A percentile compares a stretch with the other conserved stretches of the same genome.
These are phyloP conservation scores for Termitomyces sp. DNA, from an alignment of 768 basidiomycete genomes.

Conservation along the genomic window DNA sequence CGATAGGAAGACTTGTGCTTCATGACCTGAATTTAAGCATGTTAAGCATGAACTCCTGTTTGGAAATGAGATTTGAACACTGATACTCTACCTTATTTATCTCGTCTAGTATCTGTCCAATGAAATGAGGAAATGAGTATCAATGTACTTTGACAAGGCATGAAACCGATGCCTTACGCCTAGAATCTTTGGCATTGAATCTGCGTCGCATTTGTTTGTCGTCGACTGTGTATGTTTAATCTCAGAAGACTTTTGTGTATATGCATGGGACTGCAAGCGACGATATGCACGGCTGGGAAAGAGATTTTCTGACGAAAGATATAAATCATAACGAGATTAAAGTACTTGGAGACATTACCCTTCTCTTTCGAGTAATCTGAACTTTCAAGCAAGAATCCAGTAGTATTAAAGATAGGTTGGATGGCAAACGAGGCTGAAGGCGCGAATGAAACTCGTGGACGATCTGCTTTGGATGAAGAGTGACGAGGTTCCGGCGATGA, in stretches of 20 bases:
- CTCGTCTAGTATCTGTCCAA: slow-evolving; percentile 40
- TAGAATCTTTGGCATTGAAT: slow-evolving; percentile 27
- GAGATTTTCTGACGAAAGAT: neutral
- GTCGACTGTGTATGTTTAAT: neutral
- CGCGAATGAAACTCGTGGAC: slow-evolving; percentile 12
- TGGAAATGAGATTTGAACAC: neutral
- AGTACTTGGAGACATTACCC: neutral
- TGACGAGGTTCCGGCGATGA: neutral
- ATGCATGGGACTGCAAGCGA: neutral
- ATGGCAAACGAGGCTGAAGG: slow-evolving; percentile 4
- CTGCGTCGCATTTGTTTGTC: neutral
- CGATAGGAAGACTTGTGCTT: slow-evolving; percentile 39
- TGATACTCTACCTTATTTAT: slow-evolving; percentile 37
- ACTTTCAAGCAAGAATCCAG: neutral
- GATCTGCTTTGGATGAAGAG: neutral
- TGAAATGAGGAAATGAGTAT: slow-evolving; percentile 1
- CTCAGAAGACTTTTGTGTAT: neutral
- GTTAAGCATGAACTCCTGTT: neutral
- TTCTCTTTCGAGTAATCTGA: neutral
- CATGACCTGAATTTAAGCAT: slow-evolving; percentile 33
- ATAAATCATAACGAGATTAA: neutral
- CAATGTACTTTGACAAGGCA: neutral
- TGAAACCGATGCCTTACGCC: slow-evolving; percentile 26
- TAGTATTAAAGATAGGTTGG: neutral
- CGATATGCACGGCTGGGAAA: neutral